Evolutionary conservation across 176 grass and related monocot genomes (phyloP).

Genomic region (Tillandsia fasciculata): DNA sequence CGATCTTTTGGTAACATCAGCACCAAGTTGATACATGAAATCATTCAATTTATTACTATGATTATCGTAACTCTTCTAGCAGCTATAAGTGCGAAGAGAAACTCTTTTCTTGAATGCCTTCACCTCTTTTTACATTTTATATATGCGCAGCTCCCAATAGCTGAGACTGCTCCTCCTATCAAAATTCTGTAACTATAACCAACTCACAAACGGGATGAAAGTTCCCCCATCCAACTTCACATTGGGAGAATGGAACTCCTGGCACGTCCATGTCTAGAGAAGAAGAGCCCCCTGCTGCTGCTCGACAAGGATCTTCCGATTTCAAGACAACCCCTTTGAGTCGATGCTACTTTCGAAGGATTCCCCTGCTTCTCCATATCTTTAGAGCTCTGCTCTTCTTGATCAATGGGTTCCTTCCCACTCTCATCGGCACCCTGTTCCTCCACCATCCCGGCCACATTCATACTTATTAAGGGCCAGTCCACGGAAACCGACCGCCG

Average conservation of each 20-base stretch:
- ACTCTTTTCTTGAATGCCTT: neutral
- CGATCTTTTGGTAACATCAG: neutral
- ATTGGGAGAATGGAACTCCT: constrained; percentile 54
- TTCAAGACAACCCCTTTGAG: constrained; percentile 5
- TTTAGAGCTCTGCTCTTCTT: constrained; percentile 28
- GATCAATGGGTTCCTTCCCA: constrained; percentile 26
- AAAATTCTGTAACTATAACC: neutral
- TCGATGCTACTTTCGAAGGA: constrained; percentile 17
- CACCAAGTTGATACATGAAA: neutral
- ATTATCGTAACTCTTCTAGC: neutral
- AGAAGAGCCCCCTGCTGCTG: constrained; percentile 38
- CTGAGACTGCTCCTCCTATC: neutral
- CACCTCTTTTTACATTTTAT: neutral
- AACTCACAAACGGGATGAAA: neutral
- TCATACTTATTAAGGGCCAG: constrained; percentile 2
- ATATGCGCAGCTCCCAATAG: neutral
- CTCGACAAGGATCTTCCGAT: constrained; percentile 19
- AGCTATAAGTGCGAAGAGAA: neutral
- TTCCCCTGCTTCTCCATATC: constrained; percentile 14
- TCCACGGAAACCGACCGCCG: constrained; percentile 65
- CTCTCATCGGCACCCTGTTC: constrained; percentile 14
- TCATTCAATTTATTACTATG: neutral
- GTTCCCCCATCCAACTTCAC: constrained; percentile 16
- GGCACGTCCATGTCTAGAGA: constrained; percentile 49
- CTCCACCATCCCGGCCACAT: neutral